Conservation (phyloP, 2,329 filamentous ascomycete species). For the Microsporum canis region DNA sequence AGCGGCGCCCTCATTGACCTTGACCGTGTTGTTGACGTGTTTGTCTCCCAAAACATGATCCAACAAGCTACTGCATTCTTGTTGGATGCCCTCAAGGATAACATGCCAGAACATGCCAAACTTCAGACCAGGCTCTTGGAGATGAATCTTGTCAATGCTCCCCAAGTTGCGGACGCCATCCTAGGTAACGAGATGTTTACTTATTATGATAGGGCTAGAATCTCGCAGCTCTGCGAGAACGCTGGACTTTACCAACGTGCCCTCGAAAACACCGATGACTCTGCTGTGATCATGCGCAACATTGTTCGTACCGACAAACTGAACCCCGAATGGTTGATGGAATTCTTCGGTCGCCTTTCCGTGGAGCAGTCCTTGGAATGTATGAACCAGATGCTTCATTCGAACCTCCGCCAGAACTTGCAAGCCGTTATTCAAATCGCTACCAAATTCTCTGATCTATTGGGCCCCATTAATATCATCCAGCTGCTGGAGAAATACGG, state of each 20-base stretch:
- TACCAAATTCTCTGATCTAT: conserved; percentile 93
- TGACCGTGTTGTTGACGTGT: conserved; percentile 91
- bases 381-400: conserved; percentile 89
- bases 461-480: conserved; percentile 77
- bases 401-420: conserved; percentile 93
- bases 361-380: conserved; percentile 92
- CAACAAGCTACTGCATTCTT: conserved; percentile 98
- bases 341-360: conserved; percentile 87
- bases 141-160: conserved; percentile 95
- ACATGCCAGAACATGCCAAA: conserved; percentile 83
- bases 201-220: conserved; percentile 82
- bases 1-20: conserved; percentile 80
- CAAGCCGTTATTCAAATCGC: conserved; percentile 90
- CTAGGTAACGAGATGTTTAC: conserved; percentile 98
- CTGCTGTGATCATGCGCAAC: conserved; percentile 80
- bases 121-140: conserved; percentile 90
- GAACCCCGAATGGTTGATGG: conserved; percentile 78
- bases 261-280: conserved; percentile 88
- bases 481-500: conserved; percentile 96
- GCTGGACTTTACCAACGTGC: conserved; percentile 78
- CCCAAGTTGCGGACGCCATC: conserved; percentile 95
- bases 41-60: conserved; percentile 95
- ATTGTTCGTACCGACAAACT: conserved; percentile 73
- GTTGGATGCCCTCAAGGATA: conserved; percentile 87
- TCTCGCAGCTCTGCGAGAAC: conserved; percentile 85